These are phyloP conservation scores for Physaria fendleri DNA, from an alignment of 345 rosid species.

Conservation along the genomic window DNA sequence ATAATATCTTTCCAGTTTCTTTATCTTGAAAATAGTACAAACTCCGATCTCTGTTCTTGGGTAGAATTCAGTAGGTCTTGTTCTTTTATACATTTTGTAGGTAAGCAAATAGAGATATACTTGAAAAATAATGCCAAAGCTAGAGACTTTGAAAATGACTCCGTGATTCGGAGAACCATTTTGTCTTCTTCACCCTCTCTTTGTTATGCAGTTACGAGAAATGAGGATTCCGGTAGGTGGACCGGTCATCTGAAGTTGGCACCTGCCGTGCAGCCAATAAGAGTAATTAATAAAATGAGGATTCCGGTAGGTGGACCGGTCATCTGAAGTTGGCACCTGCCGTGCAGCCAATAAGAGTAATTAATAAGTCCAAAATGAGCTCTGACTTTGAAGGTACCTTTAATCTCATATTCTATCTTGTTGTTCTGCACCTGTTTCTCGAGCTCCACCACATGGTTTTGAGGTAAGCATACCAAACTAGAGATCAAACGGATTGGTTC, in stretches of 20 bases:
- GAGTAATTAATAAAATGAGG: slow-evolving; percentile 58
- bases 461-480: slow-evolving; percentile 72
- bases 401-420: slow-evolving; percentile 50
- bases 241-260: slow-evolving; percentile 64
- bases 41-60: slow-evolving; percentile 19
- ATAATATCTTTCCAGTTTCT: neutral
- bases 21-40: slow-evolving; percentile 10
- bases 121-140: slow-evolving; percentile 14
- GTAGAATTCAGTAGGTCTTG: slow-evolving; percentile 11
- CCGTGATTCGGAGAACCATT: neutral
- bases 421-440: slow-evolving; percentile 62
- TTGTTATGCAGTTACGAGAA: slow-evolving; percentile 49
- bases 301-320: slow-evolving; percentile 80
- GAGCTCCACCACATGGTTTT: slow-evolving; percentile 47
- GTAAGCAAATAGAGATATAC: slow-evolving; percentile 3
- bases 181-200: slow-evolving; percentile 27
- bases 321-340: slow-evolving; percentile 64
- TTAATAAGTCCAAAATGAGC: slow-evolving; percentile 65
- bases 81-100: slow-evolving; percentile 18
- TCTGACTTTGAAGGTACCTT: slow-evolving; percentile 66
- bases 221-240: slow-evolving; percentile 76
- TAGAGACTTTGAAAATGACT: slow-evolving; percentile 6
- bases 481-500: slow-evolving; percentile 58
- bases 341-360: slow-evolving; percentile 70
- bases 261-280: slow-evolving; percentile 68